Evolutionary conservation across 2,329 filamentous ascomycete genomes (phyloP).

Genomic region (Domatiomyces globalis): DNA sequence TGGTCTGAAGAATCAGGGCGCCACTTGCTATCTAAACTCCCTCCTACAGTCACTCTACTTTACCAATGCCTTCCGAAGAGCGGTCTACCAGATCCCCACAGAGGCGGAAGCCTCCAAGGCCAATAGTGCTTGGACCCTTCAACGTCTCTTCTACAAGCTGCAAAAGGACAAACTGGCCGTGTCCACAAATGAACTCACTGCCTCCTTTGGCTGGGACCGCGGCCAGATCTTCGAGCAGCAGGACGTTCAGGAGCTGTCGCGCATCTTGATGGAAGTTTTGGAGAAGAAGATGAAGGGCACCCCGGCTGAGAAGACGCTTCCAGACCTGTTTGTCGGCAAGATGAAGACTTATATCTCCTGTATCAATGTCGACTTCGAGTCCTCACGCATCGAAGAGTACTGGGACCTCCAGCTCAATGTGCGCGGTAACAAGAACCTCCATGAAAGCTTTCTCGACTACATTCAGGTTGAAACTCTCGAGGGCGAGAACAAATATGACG

Average conservation of each 20-base stretch:
- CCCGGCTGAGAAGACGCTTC: conserved; percentile 71
- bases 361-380: conserved; percentile 97
- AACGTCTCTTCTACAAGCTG: conserved; percentile 85
- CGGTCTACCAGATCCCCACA: conserved; percentile 94
- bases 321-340: conserved; percentile 89
- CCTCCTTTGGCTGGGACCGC: conserved; percentile 96
- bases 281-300: conserved; percentile 98
- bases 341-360: conserved; percentile 98
- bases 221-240: conserved; percentile 97
- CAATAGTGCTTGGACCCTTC: conserved; percentile 87
- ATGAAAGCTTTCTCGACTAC: conserved; percentile 93
- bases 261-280: conserved; percentile 93
- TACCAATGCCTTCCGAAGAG: conserved; percentile 89
- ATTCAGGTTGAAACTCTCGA: conserved; percentile 93
- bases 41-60: conserved; percentile 74
- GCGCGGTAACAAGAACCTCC: conserved; percentile 77
- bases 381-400: conserved; percentile 87
- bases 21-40: conserved; percentile 78
- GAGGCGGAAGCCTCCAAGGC: conserved; percentile 63
- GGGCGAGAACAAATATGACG: conserved; percentile 96
- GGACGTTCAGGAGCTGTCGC: conserved; percentile 90
- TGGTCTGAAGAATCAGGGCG: conserved; percentile 89
- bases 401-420: conserved; percentile 99
- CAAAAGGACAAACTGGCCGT: conserved; percentile 77
- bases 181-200: conserved; percentile 80